phyloP scores from a whole-genome alignment of 2,329 filamentous ascomycete species.

The Pseudogymnoascus sp. region DNA sequence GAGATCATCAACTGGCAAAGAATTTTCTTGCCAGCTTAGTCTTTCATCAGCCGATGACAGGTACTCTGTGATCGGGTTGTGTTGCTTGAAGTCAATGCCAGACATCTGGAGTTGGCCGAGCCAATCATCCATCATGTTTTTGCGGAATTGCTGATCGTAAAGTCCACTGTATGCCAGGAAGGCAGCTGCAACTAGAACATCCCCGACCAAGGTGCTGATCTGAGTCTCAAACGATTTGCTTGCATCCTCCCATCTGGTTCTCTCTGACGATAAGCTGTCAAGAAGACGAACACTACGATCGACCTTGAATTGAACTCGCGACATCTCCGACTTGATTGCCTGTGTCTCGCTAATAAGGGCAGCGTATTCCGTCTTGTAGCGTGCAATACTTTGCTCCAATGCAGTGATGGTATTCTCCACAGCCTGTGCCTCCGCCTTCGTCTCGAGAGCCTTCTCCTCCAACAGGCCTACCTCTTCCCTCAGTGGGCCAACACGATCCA shows the following conservation, averaged over 20 bases:
- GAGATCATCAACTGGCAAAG: conserved; percentile 87
- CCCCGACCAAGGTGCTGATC: conserved; percentile 90
- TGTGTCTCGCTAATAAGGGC: conserved; percentile 94
- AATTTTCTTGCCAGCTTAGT: conserved; percentile 89
- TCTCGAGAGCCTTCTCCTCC: conserved; percentile 81
- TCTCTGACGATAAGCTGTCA: conserved; percentile 89
- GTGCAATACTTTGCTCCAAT: conserved; percentile 83
- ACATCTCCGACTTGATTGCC: conserved; percentile 95
- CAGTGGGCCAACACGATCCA: conserved; percentile 86
- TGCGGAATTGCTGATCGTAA: conserved; percentile 96
- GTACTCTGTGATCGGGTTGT: conserved; percentile 93
- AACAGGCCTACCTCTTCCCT: conserved; percentile 82
- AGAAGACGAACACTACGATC: conserved; percentile 90
- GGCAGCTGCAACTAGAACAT: conserved; percentile 90
- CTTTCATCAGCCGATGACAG: conserved; percentile 93
- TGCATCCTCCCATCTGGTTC: conserved; percentile 88
- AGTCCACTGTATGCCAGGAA: conserved; percentile 96
- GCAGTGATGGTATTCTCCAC: conserved; percentile 79
- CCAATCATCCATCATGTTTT: conserved; percentile 97
- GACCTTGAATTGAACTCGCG: conserved; percentile 93
- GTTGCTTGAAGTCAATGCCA: conserved; percentile 86
- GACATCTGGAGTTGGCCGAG: conserved; percentile 84
- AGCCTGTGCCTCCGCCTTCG: conserved; percentile 85
- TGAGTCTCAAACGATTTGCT: conserved; percentile 98
- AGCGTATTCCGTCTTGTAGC: conserved; percentile 94